Evolutionary conservation across 2,329 filamentous ascomycete species (phyloP), one percentile per base, ranked within the genome.

Genomic region (Pestalotiopsis sp.): DNA sequence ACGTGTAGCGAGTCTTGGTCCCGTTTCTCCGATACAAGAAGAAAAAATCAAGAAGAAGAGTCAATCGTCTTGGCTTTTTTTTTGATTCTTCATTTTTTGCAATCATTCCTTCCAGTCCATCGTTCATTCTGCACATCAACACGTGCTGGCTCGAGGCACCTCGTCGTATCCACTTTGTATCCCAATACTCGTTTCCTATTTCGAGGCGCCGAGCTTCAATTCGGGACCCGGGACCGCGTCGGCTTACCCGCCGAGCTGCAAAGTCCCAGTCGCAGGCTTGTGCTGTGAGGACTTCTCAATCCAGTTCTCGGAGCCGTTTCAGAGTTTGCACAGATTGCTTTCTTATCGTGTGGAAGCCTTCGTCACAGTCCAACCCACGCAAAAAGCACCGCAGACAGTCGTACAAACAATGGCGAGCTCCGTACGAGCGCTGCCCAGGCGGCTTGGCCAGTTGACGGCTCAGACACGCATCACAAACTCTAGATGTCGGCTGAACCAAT

Each of bases 401-500:
- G 64, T 65, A 25, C 31, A 39, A 12, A 71, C 67, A 36, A 78
- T 78, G 77, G 73, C 75, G 57, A 73, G 72, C 58, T 67, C 76
- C 52, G 69, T 75, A 60, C 74, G 74, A 66, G 66, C 67, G 65
- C 64, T 76, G 56, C 73, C 75, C 60, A 73, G 75, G 56, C 75
- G 75, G 27, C 69, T 79, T 68, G 75, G 76, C 66, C 76, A 75
- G 71, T 70, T 78, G 56, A 71, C 74, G 4, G 74, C 73, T 49
- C 75, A 73, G 56, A 72, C 75, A 25, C 75, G 75, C 66, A 65
- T 73, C 58, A 69, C 73, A 52, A 70, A 72, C 13, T 72, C 71
- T 45, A 39, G 59, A 39, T 69, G 72, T 67, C 72, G 71, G 23
- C 41, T 73, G 4, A 67, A 58, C 49, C 70, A 64, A 57, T 72